phyloP scores from a whole-genome alignment of 768 basidiomycete genomes.

The Mycena amicta region DNA sequence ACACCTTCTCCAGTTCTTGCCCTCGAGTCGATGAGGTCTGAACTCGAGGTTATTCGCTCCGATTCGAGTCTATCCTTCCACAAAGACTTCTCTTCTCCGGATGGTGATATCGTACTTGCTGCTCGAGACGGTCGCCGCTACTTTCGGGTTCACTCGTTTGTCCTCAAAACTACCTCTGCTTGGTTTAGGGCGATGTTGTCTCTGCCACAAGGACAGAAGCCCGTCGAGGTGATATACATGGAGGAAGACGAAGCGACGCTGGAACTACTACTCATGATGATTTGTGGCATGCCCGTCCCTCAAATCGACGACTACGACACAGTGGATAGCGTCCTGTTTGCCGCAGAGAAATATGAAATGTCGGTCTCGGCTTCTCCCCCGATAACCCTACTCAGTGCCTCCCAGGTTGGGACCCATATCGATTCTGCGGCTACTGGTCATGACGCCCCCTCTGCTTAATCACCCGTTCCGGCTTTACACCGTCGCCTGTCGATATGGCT shows the following conservation, averaged over 20 bases:
- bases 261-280: constrained; percentile 60
- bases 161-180: constrained; percentile 63
- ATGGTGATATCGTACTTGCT: constrained; percentile 58
- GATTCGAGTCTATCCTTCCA: too few species aligned
- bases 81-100: constrained; percentile 51
- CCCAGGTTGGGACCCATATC: constrained; percentile 48
- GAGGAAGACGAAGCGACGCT: constrained; percentile 59
- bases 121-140: constrained; percentile 50
- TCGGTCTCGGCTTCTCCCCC: constrained; percentile 24
- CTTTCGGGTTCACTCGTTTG: constrained; percentile 62
- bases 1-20: not conserved
- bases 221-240: constrained; percentile 47
- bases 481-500: constrained; percentile 58
- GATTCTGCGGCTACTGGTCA: constrained; percentile 59
- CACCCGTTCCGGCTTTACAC: constrained; percentile 57
- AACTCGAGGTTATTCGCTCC: constrained; percentile 2
- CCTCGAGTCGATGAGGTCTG: constrained; percentile 14
- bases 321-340: constrained; percentile 60
- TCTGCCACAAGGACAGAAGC: constrained; percentile 45
- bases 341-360: constrained; percentile 74
- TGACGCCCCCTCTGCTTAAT: constrained; percentile 51
- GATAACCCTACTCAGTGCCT: not conserved
- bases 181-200: constrained; percentile 67
- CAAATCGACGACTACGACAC: constrained; percentile 51
- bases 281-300: constrained; percentile 58